Base-by-base conservation (phyloP, 2,329 filamentous ascomycete species). In the Paecilomyces variotii region DNA sequence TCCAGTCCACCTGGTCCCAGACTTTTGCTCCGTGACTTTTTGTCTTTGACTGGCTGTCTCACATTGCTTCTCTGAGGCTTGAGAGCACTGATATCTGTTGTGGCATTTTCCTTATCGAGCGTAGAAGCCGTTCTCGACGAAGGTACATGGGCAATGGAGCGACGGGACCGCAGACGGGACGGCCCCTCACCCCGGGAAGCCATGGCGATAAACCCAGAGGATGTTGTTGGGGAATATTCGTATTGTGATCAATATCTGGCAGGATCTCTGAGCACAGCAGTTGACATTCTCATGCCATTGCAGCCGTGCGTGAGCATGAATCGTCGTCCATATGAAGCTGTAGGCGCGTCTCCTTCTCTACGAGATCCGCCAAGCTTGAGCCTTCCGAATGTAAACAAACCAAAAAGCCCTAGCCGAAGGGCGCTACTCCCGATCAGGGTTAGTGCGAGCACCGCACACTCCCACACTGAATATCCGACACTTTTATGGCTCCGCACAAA, bases 21-120 rank as follows among this genome's bases (percentile, higher is more conserved):
- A 76, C 93, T 97, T 80, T 97, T 97, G 76, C 93, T 97, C 64
- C 94, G 87, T 59, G 88, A 89, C 76, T 91, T 93, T 77, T 81
- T 82, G 45, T 76, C 75, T 56, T 70, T 71, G 32, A 64, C 70
- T 9, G 66, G 82, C 83, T 62, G 27, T 55, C 66, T 69, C n/a
- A 63, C 56, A 24, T 62, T 67, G 12, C 56, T 62, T 25, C 62
- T 66, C 11, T 65, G 64, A 9, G 65, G 56, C 54, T 68, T 70
- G 3, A 71, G 61, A 63, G 82, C 80, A 61, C 80, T 82, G 58
- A 88, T 73, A 64, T 90, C 87, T 51, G 87, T 76, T 2, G 87
- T 89, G 69, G 84, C 82, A 80, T 95, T 95, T 71, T 95, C 90
- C 74, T 91, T 91, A 67, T 90, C 87, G 63, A 80, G 75, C 39